A percentile compares a stretch with the other conserved stretches of the same genome.
Conservation (phyloP, 768 basidiomycete species). For the Peribolospora kevripleyi region DNA sequence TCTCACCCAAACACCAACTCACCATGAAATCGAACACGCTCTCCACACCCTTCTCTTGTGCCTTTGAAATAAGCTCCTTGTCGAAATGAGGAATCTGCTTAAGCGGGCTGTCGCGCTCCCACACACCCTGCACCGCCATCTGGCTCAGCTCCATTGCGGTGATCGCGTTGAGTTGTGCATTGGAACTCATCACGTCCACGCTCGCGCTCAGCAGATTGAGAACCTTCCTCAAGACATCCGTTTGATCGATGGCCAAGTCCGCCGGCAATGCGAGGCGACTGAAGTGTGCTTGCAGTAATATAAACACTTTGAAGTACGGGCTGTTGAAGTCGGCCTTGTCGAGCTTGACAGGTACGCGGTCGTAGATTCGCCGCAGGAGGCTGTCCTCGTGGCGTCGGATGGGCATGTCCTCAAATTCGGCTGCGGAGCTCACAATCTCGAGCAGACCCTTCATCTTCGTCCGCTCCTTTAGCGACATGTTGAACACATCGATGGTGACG, state of each 20-base stretch:
- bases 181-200: constrained; percentile 94
- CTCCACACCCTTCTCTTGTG: constrained; percentile 54
- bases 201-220: constrained; percentile 69
- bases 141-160: constrained; percentile 95
- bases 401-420: constrained; percentile 83
- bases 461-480: constrained; percentile 74
- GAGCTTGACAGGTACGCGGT: constrained; percentile 88
- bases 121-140: constrained; percentile 95
- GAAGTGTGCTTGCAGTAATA: constrained; percentile 90
- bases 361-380: constrained; percentile 30
- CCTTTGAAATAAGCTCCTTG: constrained; percentile 60
- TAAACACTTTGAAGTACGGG: constrained; percentile 94
- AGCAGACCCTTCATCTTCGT: constrained; percentile 91
- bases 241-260: constrained; percentile 80
- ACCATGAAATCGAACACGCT: constrained; percentile 85
- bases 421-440: constrained; percentile 88
- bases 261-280: constrained; percentile 74
- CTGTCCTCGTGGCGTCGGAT: constrained; percentile 70
- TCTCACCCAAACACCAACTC: too few relatives aligned
- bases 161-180: constrained; percentile 77
- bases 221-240: constrained; percentile 64
- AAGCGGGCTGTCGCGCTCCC: constrained; percentile 88
- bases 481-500: constrained; percentile 48
- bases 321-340: constrained; percentile 56
- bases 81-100: constrained; percentile 96